Evolutionary conservation across 306 rosid species (phyloP), one percentile per base, ranked within the genome.

Genomic region (Gynostemma pentaphyllum): DNA sequence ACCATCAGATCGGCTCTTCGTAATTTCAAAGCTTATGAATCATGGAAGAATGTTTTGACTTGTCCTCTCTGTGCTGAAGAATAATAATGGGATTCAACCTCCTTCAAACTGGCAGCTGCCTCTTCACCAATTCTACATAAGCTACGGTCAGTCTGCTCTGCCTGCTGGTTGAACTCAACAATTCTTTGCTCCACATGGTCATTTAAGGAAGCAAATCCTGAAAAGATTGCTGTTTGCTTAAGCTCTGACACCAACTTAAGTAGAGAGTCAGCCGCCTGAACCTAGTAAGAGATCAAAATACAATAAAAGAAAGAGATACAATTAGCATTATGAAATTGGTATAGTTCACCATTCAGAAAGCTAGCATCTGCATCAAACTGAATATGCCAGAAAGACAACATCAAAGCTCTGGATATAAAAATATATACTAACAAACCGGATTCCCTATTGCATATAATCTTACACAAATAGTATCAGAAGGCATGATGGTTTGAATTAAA

Each of bases 151-250:
- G 95, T 70, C 56, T 80, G 81, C 78, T 88, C 90, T 5, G 74
- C 87, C 61, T 81, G 76, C 45, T 81, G 89, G 68, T 83, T 73
- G 64, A 92, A 88, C 68, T 88, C 96, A 14, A 74, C 73, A 36
- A 57, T 81, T 76, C 95, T 86, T 72, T 88, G 89, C 62, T 89
- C 95, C 62, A 82, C 97, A 39, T 89, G 95, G 61, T 89, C 97
- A 67, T 89, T 89, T 32, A 89, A 87, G 14, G 95, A 89, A 40
- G 95, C 97, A 75, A 92, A 88, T 51, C 95, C 98, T 1, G 98
- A 89, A 75, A 92, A 92, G 26, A 90, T 85, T 62, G 96, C 96
- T 1, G 95, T 85, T 68, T 91, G 97, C 81, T 91, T 87, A 75
- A 91, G 74, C 78, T 85, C 97, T 1, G 89, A 83, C 53, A 91